A percentile compares a stretch with the other conserved stretches of the same genome.
Conservation (phyloP, 805 yeast genomes). For the Komagataella ulmi region DNA sequence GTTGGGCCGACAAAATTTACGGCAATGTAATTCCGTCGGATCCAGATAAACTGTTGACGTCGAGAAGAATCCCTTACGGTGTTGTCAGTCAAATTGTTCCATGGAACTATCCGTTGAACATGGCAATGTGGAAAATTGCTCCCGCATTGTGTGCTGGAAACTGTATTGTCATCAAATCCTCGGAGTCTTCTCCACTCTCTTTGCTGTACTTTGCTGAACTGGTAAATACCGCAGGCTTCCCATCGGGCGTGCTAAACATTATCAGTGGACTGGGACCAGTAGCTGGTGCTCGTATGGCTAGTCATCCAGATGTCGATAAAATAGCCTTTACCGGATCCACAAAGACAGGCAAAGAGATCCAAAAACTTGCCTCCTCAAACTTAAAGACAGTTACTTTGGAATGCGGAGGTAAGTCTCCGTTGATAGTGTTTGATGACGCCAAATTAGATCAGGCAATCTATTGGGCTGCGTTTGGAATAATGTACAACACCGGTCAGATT, state of each 20-base stretch:
- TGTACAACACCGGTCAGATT: constrained; percentile 54
- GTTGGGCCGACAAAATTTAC: constrained; percentile 45
- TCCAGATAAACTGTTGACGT: constrained; percentile 45
- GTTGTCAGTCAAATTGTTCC: constrained; percentile 62
- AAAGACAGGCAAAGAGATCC: constrained; percentile 52
- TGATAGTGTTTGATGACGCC: constrained; percentile 49
- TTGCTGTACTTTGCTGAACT: constrained; percentile 45
- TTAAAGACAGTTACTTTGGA: constrained; percentile 55
- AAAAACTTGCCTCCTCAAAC: constrained; percentile 44
- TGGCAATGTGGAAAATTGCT: constrained; percentile 74
- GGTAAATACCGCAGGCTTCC: constrained; percentile 57
- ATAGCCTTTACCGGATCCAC: constrained; percentile 59
- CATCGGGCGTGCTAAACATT: constrained; percentile 64
- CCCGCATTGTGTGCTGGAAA: constrained; percentile 80
- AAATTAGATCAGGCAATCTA: constrained; percentile 51
- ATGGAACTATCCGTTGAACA: constrained; percentile 58
- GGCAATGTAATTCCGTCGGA: constrained; percentile 25
- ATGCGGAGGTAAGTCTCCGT: constrained; percentile 65
- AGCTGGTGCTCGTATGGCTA: constrained; percentile 57
- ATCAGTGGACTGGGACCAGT: constrained; percentile 55
- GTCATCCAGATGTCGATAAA: constrained; percentile 43
- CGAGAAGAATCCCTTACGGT: constrained; percentile 54
- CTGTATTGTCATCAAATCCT: constrained; percentile 56
- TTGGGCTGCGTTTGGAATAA: constrained; percentile 56
- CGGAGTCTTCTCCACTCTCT: constrained; percentile 68